Evolutionary conservation across 164 flowering plant genomes (phyloP).

Genomic region (Macadamia integrifolia): DNA sequence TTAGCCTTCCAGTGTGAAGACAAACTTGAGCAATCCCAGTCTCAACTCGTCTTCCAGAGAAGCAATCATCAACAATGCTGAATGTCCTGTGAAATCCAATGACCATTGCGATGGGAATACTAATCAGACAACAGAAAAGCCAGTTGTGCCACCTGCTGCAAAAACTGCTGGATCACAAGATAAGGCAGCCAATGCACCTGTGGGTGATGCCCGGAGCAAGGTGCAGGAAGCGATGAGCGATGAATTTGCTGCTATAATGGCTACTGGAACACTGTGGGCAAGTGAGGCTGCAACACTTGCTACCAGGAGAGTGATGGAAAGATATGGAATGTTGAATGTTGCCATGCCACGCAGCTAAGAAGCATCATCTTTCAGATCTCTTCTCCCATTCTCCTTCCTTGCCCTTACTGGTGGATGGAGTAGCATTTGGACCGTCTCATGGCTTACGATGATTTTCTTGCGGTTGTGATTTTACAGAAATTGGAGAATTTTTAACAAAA

Average conservation of each 20-base stretch:
- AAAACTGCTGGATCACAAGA: constrained; percentile 13
- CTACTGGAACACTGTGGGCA: constrained; percentile 72
- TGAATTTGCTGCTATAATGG: constrained; percentile 90
- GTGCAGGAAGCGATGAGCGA: constrained; percentile 78
- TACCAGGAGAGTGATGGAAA: constrained; percentile 83
- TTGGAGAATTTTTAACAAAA: no score
- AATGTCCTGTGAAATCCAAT: neutral
- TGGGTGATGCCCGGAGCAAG: constrained; percentile 66
- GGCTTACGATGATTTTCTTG: no score
- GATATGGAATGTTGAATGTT: constrained; percentile 43
- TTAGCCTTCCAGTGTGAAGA: neutral
- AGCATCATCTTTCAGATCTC: no score
- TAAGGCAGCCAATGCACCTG: constrained; percentile 37
- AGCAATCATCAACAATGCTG: neutral
- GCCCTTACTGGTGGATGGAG: no score
- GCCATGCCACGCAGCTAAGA: constrained; percentile 35
- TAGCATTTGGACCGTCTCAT: no score
- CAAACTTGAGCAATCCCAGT: constrained; percentile 1
- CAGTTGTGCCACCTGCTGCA: constrained; percentile 17
- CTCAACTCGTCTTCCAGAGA: neutral
- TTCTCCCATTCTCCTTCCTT: no score
- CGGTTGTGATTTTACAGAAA: no score
- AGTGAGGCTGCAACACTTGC: constrained; percentile 98
- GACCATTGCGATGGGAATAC: neutral
- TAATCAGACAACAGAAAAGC: constrained; percentile 2